phyloP scores from a whole-genome alignment of 768 basidiomycete species.

The Tulasnella calospora region DNA sequence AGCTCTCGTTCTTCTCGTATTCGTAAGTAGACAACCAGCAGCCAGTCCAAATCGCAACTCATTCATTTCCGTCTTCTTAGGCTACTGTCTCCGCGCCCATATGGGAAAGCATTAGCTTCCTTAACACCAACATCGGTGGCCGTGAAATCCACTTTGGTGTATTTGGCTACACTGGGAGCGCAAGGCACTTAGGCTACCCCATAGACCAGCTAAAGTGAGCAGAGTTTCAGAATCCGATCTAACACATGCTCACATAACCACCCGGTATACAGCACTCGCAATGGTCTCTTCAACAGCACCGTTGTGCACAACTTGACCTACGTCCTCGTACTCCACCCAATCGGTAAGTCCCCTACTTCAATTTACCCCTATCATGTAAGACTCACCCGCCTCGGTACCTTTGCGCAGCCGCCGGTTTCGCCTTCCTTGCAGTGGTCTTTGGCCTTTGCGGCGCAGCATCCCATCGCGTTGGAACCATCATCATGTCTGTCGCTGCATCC shows the following conservation, averaged over 20 bases:
- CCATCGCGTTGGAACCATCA: slow-evolving; percentile 64
- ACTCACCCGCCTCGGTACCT: not conserved
- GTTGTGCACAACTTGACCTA: slow-evolving; percentile 66
- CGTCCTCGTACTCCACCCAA: slow-evolving; percentile 72
- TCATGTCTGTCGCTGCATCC: slow-evolving; percentile 66
- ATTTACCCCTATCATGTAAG: slow-evolving; percentile 14
- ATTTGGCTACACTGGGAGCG: slow-evolving; percentile 68
- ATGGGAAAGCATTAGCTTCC: slow-evolving; percentile 66
- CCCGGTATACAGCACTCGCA: not conserved
- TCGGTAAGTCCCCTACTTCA: slow-evolving; percentile 46
- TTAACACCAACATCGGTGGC: slow-evolving; percentile 46
- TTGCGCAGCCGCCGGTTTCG: slow-evolving; percentile 52
- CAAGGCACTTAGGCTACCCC: slow-evolving; percentile 53
- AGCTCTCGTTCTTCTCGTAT: slow-evolving; percentile 63
- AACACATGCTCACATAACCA: not conserved
- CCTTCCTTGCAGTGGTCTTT: slow-evolving; percentile 61
- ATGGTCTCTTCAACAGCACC: slow-evolving; percentile 42
- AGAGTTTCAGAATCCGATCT: no score
- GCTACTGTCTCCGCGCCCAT: slow-evolving; percentile 69
- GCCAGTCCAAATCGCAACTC: slow-evolving; percentile 12
- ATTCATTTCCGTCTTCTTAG: slow-evolving; percentile 35
- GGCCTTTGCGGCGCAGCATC: slow-evolving; percentile 62
- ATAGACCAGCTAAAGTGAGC: slow-evolving; percentile 16
- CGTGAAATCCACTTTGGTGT: slow-evolving; percentile 57
- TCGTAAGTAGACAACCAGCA: slow-evolving; percentile 47